Evolutionary conservation across 129 eudicot genomes (phyloP).

Genomic region (Deinandra increscens): DNA sequence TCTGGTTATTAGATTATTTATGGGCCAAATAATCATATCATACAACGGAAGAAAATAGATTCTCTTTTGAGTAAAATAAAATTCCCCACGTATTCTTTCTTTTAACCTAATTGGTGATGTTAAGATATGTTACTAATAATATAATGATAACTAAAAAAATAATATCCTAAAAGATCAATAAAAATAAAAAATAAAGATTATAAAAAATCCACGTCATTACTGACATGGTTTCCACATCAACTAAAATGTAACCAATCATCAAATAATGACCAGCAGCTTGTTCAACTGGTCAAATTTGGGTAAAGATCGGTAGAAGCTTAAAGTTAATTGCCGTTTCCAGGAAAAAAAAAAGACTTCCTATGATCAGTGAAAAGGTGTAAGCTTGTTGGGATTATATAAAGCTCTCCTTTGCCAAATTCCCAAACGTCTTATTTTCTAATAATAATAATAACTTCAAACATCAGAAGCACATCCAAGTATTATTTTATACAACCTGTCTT

Average conservation of each 20-base stretch:
- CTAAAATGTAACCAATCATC: not conserved
- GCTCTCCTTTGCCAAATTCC: not conserved
- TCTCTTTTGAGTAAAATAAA: not conserved
- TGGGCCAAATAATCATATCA: conserved; percentile 3
- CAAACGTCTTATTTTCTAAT: not conserved
- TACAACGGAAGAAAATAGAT: not conserved
- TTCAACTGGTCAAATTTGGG: not conserved
- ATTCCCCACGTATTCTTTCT: not conserved
- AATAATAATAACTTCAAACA: not conserved
- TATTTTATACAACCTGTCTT: not conserved
- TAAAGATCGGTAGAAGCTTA: not conserved
- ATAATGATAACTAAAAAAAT: not conserved
- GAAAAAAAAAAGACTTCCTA: not conserved
- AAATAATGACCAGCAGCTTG: not conserved
- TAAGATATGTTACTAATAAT: not conserved
- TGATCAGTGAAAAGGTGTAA: not conserved
- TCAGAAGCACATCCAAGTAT: not conserved
- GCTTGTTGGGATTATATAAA: not conserved
- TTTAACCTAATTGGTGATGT: not conserved
- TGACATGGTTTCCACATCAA: not conserved
- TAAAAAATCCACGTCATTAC: too few relatives aligned
- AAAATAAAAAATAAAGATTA: too few relatives aligned
- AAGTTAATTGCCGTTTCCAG: not conserved
- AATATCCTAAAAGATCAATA: not conserved
- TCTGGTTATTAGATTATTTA: not conserved